Evolutionary conservation across 208 protist genomes (phyloP).

Genomic region (Balamuthia mandrillaris): DNA sequence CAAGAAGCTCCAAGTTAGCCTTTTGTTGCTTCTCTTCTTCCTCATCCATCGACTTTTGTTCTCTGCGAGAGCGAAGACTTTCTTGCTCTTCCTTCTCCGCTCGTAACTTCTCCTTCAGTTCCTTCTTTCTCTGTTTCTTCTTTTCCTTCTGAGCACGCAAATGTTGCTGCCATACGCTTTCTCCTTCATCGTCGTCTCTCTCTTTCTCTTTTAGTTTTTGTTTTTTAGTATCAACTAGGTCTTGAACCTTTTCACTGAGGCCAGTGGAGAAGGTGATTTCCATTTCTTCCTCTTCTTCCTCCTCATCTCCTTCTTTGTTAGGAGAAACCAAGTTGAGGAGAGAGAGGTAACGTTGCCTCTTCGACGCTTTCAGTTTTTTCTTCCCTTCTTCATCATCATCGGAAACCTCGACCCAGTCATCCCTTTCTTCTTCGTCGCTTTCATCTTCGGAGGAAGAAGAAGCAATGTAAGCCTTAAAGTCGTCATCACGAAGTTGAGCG

Average conservation of each 20-base stretch:
- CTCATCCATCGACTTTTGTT: conserved; percentile 7
- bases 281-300: conserved; percentile 34
- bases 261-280: conserved; percentile 57
- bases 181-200: conserved; percentile 36
- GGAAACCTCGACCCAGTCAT: neutral
- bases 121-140: neutral
- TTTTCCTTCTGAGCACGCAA: too few species aligned
- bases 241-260: conserved; percentile 41
- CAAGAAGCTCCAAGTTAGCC: conserved; percentile 63
- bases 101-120: neutral
- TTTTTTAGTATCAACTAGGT: neutral
- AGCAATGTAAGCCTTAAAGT: conserved; percentile 59
- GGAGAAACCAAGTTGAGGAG: neutral
- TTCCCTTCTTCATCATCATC: neutral
- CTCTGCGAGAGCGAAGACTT: neutral
- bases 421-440: conserved; percentile 28
- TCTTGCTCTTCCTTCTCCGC: conserved; percentile 27
- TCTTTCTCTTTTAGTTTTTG: neutral
- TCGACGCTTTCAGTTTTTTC: neutral
- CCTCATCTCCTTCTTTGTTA: neutral
- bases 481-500: conserved; percentile 37
- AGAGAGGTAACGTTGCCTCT: neutral
- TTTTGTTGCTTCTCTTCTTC: neutral
- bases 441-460: conserved; percentile 51
- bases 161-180: neutral